Evolutionary conservation across 1,284 basidiomycete genomes (phyloP), one percentile per base, ranked within the genome.

Genomic region (Singerocomus inundabilis): DNA sequence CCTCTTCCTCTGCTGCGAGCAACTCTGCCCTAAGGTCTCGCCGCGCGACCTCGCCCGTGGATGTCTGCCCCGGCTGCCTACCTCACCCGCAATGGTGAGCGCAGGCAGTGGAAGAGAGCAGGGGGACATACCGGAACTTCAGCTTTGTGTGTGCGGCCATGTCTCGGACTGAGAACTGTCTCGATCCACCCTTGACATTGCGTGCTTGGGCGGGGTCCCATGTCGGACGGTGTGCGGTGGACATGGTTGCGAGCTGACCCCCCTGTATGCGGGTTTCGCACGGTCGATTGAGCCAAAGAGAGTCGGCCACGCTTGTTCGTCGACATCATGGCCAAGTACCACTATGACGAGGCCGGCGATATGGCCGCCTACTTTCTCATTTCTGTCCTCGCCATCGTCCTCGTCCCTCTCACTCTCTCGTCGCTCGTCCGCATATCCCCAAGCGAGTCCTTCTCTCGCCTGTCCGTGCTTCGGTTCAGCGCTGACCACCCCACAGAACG

Each of bases 141-240:
- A 98, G 85, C 71, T 95, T 95, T 1, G 93, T 98, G 68, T 97
- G 91, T 5, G 91, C 79, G 4, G 94, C 91, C 78, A 96, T 88
- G 66, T 95, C 91, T 51, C 89, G 82, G 63, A 90, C 88, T 13
- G 91, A 93, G 71, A 87, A 90, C 67, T 93, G 91, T 55, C 90
- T 83, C 40, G 92, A 93, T 49, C 90, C 91, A 11, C 87, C 88
- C 68, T 92, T 93, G 58, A 87, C 83, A 66, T 90, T 87, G 60
- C 81, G 82, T n/a, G 87, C 88, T 65, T 91, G 88, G 0, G 88
- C 88, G 3, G 88, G 89, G 57, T 91, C 88, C 89, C 89, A 91
- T 83, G 89, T 91, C 60, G 89, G 89, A 72, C 89, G 84, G 69
- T 91, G 89, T 25, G 88, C 88, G 75, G 88, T 91, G 48, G 88